Base-by-base conservation (phyloP, 768 basidiomycete genomes). In the Xerocomellus dryophilus region DNA sequence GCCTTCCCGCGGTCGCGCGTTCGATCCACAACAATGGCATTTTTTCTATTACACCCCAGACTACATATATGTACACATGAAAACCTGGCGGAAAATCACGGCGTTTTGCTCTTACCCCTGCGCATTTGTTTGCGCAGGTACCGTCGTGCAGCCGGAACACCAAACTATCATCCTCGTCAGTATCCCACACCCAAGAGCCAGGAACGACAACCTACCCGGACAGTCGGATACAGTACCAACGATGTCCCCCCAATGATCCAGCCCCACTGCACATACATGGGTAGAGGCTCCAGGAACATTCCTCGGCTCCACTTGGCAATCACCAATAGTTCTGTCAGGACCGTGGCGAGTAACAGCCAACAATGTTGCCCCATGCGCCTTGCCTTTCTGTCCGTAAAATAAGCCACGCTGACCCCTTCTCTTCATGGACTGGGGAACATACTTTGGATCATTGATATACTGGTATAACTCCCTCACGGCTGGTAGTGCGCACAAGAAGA, bases 351-450 rank as follows among this genome's bases (percentile, higher is more conserved):
- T 55, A 93, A 74, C 39, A 93, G 74, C 91, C 91, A 93, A 32
- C 86, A 84, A 65, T 93, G 91, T 61, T 91, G 88, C 2, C 92
- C 91, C 91, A 93, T 93, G 52, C 91, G 81, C 57, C 85, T 84
- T n/a, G 88, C 85, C 61, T 78, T 84, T 63, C 91, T 93, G 63
- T 50, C n/a, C 50, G 9, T 20, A 10, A 6, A n/a, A 11, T 54
- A 5, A 55, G 49, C 27, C 51, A 57, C 44, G 47, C n/a, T 38
- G 53, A 45, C 29, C 9, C 29, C 29, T n/a, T 25, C 34, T 29
- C 34, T 7, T 7, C 45, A 15, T 10, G 15, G 23, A 42, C 20
- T 4, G 34, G 8, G 3, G 21, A 43, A 73, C 79, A 54, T 71
- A 92, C 90, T 86, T 81, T 61, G 88, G 86, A 68, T 88, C 81